Conservation (phyloP, 441 rosid genomes). For the Adansonia rubrostipa region DNA sequence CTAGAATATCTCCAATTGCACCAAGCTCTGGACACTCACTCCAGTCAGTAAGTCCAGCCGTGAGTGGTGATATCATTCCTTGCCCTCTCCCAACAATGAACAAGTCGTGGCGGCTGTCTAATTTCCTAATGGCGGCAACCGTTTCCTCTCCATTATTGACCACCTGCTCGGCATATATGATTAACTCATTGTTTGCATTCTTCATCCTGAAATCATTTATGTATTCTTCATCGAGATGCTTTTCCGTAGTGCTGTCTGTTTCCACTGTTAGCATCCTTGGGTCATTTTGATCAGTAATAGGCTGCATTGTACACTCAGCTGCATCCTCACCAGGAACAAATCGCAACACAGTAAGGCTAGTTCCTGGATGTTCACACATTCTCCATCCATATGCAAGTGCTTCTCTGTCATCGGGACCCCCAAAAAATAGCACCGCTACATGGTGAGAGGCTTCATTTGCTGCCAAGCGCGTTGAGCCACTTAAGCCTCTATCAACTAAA, state of each 20-base stretch:
- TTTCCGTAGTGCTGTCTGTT: conserved; percentile 46
- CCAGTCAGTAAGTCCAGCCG: conserved; percentile 95
- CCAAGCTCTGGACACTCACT: conserved; percentile 99
- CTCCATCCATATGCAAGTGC: conserved; percentile 84
- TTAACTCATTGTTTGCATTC: conserved; percentile 45
- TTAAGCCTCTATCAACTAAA: conserved; percentile 85
- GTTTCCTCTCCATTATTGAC: conserved; percentile 90
- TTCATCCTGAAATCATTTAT: conserved; percentile 55
- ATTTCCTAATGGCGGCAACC: conserved; percentile 66
- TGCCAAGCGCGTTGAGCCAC: conserved; percentile 54
- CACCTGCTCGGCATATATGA: conserved; percentile 52
- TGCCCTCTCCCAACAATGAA: conserved; percentile 93
- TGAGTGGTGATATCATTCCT: conserved; percentile 70
- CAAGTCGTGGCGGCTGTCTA: conserved; percentile 74
- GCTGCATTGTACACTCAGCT: conserved; percentile 13
- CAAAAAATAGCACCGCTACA: conserved; percentile 71
- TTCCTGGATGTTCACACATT: conserved; percentile 76
- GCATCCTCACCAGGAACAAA: conserved; percentile 56
- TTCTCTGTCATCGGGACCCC: conserved; percentile 93
- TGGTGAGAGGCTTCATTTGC: conserved; percentile 68
- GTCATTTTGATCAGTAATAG: conserved; percentile 23
- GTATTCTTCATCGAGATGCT: conserved; percentile 60
- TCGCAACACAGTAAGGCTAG: conserved; percentile 63
- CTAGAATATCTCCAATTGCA: conserved; percentile 90
- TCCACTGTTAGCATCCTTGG: conserved; percentile 30